phyloP scores from a whole-genome alignment of 768 basidiomycete species.

The Amanita thiersii region DNA sequence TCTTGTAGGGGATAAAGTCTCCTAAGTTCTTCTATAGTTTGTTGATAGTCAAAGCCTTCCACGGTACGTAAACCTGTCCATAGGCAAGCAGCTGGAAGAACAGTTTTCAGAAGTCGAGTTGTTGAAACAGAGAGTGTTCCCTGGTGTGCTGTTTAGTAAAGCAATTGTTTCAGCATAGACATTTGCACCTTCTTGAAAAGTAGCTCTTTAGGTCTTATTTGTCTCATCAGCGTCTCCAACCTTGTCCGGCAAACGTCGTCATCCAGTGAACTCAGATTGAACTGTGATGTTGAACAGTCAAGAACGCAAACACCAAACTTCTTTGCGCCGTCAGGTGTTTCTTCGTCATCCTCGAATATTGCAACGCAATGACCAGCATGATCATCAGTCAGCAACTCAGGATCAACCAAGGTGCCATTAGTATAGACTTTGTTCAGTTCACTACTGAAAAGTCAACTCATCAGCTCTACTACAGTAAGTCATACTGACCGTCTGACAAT shows the following conservation, averaged over 20 bases:
- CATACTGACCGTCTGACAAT: constrained; percentile 70
- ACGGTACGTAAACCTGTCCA: constrained; percentile 82
- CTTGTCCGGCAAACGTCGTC: constrained; percentile 92
- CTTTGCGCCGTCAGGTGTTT: constrained; percentile 31
- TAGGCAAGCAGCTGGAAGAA: constrained; percentile 72
- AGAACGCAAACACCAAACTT: constrained; percentile 86
- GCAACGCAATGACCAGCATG: constrained; percentile 94
- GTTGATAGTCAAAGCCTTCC: constrained; percentile 76
- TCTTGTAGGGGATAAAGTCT: constrained; percentile 48
- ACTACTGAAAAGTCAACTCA: constrained; percentile 15
- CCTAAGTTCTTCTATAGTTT: constrained; percentile 62
- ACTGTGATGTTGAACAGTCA: constrained; percentile 94
- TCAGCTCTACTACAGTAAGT: background rate
- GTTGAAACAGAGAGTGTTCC: constrained; percentile 83
- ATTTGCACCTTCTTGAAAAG: constrained; percentile 71
- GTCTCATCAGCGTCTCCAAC: constrained; percentile 88
- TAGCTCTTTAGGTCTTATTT: constrained; percentile 87
- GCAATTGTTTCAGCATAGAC: background rate
- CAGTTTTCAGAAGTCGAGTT: constrained; percentile 69
- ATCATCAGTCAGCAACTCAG: constrained; percentile 81
- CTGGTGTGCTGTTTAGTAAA: constrained; percentile 27
- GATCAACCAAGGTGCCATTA: constrained; percentile 91
- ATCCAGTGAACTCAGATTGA: constrained; percentile 81
- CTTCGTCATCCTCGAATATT: constrained; percentile 55
- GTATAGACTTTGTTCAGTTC: constrained; percentile 96